Evolutionary conservation across 768 basidiomycete genomes (phyloP), one percentile per base, ranked within the genome.

Genomic region (Suillus bovinus): DNA sequence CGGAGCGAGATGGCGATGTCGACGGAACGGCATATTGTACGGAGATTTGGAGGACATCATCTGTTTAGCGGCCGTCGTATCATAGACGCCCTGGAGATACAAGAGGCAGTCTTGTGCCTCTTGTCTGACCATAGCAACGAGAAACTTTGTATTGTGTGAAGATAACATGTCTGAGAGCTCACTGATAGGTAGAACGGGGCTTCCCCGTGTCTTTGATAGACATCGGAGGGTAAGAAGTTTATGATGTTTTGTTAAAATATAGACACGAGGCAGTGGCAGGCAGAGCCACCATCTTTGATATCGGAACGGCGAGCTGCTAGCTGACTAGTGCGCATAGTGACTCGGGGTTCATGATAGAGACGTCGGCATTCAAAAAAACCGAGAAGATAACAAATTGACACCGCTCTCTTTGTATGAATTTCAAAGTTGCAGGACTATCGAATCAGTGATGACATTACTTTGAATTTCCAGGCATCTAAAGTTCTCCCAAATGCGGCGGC

Each of bases 1-100:
- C 36, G 55, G 55, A 56, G 39, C 55, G 17, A 27, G 27, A 36
- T 56, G 55, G 38, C 55, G 27, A 39, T 56, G 55, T 39, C 38
- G 38, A 56, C 38, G 55, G 55, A 56, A 56, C 38, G 55, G 24
- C 10, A 11, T 17, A 49, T 17, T n/a, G 49, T 39, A 17, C 22
- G 34, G 22, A 36, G 36, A 34, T 34, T 17, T 55, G 16, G 6
- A 24, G 22, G 7, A 14, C 22, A 24, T 55, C 5, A 9, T 29
- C 29, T 16, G 9, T 6, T 27, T 24, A 27, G 24, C 47, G 46
- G 16, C 47, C 27, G 13, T 13, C n/a, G n/a, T 13, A 7, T 4
- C 2, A 56, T 38, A 36, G 34, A 33, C 33, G 7, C 33, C 53
- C 13, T 16, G 7, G 9, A n/a, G 27, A 16, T 13, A 47, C 2